Evolutionary conservation across 106 monocot genomes (phyloP), one percentile per base, ranked within the genome.

Genomic region (Allium fistulosum): DNA sequence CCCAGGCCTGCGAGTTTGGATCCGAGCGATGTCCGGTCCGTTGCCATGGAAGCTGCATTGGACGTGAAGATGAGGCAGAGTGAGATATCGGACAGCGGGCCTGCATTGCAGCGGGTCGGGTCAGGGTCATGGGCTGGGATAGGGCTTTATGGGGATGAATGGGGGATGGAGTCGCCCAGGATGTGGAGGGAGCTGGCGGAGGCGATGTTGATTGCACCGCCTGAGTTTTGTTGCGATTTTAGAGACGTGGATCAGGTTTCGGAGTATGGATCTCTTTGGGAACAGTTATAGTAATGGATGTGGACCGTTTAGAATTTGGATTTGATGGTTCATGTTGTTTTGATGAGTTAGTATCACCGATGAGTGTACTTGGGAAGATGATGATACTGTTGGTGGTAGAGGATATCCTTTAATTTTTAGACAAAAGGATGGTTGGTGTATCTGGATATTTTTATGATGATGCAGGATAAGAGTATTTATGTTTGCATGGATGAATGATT

Each of bases 111-210:
- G 17, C 37, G 37, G 2, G 2, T 14, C 17, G 45, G 80, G 46
- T 6, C 18, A 16, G 49, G 71, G 26, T 14, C 17, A 37, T 58
- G 10, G 12, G 9, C 3, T 11, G 16, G 49, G 16, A 4, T 52
- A 27, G 12, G 14, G 11, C 10, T 51, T 52, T 58, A 13, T 17
- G 17, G 4, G 37, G 72, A 71, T 10, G 75, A 78, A 58, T 51
- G 71, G 49, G 72, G 68, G 7, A 26, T 76, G 49, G 83, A 87
- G 6, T 92, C 88, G 49, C 92, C 82, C 15, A 75, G 64, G 66
- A 75, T 92, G 82, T 92, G 92, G 92, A 64, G 68, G 51, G 92
- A 92, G 74, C 72, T 92, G 37, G 92, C 88, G 15, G 82, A 88
- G 76, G 92, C 88, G 7, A 53, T 92, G 84, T 46, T 92, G 71